Evolutionary conservation across 768 basidiomycete genomes (phyloP).

Genomic region (Suillus sp.): DNA sequence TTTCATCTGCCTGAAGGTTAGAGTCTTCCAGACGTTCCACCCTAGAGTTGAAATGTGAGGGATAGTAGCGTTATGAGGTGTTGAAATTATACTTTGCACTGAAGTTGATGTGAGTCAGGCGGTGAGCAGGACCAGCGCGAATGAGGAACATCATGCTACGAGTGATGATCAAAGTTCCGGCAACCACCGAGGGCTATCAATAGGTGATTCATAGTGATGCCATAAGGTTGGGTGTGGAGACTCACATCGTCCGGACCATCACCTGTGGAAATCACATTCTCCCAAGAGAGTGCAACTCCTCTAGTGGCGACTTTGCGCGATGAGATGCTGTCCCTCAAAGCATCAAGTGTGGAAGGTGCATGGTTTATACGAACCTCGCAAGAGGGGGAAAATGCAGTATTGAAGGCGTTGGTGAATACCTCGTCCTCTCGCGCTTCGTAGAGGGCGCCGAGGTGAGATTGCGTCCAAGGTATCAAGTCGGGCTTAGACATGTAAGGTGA

Average conservation of each 20-base stretch:
- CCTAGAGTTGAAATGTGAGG: slow-evolving; percentile 18
- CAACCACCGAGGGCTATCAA: slow-evolving; percentile 36
- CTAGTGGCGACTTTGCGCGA: slow-evolving; percentile 22
- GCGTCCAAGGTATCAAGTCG: slow-evolving; percentile 29
- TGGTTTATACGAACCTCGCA: slow-evolving; percentile 41
- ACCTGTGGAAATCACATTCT: slow-evolving; percentile 34
- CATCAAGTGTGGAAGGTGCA: slow-evolving; percentile 20
- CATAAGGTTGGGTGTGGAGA: not conserved
- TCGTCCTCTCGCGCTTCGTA: slow-evolving; percentile 24
- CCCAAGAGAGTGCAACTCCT: slow-evolving; percentile 37
- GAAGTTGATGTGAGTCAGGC: slow-evolving; percentile 35
- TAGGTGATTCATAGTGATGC: not conserved
- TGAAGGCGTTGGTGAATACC: slow-evolving; percentile 25
- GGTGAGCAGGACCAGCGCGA: slow-evolving; percentile 41
- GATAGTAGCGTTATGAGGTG: not conserved
- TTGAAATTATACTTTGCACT: slow-evolving; percentile 39
- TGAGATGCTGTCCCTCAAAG: slow-evolving; percentile 31
- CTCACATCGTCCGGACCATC: slow-evolving; percentile 25
- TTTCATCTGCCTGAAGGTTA: slow-evolving; percentile 19
- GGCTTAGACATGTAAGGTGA: slow-evolving; percentile 13
- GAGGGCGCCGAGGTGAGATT: slow-evolving; percentile 30
- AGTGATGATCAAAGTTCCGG: slow-evolving; percentile 42
- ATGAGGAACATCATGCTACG: slow-evolving; percentile 43
- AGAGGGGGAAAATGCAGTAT: slow-evolving; percentile 33
- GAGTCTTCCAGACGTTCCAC: slow-evolving; percentile 25